Conservation (phyloP, 2,329 filamentous ascomycete species). For the Talaromyces atroroseus region DNA sequence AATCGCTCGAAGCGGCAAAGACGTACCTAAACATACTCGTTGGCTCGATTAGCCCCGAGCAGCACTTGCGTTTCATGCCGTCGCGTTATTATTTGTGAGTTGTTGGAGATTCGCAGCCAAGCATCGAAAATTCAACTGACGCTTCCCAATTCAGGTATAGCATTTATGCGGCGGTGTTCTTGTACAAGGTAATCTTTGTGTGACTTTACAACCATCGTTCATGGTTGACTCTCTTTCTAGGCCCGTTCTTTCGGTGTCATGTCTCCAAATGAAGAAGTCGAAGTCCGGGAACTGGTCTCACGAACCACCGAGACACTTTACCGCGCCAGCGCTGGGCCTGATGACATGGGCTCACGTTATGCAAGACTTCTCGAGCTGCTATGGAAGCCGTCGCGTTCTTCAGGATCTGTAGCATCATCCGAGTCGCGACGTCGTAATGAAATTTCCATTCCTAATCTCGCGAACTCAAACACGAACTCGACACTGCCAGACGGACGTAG, state of each 20-base stretch:
- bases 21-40: constrained; percentile 56
- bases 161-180: constrained; percentile 60
- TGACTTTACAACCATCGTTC: not conserved
- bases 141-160: constrained; percentile 30
- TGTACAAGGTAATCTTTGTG: constrained; percentile 51
- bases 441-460: constrained; percentile 22
- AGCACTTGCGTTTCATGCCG: constrained; percentile 59
- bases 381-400: constrained; percentile 46
- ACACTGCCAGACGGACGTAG: not conserved
- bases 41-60: constrained; percentile 54
- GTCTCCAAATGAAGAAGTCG: constrained; percentile 49
- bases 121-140: constrained; percentile 14
- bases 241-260: constrained; percentile 57
- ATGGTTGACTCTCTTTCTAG: constrained; percentile 21
- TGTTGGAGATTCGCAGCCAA: constrained; percentile 12
- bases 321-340: constrained; percentile 52
- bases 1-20: constrained; percentile 60
- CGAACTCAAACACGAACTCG: constrained; percentile 14
- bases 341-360: constrained; percentile 58
- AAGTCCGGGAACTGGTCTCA: constrained; percentile 53
- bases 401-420: constrained; percentile 19
- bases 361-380: constrained; percentile 56
- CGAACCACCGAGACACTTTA: constrained; percentile 57
- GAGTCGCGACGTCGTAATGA: constrained; percentile 25
- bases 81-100: constrained; percentile 57